Conservation (phyloP, 768 basidiomycete species). For the Omphalotus guepiniiformis region DNA sequence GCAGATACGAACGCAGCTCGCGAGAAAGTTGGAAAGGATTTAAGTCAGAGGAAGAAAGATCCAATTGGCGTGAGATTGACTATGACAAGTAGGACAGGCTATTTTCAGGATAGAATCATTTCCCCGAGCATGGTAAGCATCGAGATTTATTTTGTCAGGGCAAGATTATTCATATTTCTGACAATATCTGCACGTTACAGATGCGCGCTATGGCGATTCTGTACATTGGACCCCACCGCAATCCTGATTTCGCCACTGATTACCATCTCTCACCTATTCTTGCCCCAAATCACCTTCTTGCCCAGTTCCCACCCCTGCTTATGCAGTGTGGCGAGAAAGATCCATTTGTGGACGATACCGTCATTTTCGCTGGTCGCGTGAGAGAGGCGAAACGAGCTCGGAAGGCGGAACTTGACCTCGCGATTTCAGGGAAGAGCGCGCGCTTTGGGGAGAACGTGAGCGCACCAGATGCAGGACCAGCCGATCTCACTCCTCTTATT, state of each 20-base stretch:
- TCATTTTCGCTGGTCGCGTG: conserved; percentile 94
- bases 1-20: conserved; percentile 43
- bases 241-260: conserved; percentile 93
- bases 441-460: conserved; percentile 65
- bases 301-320: conserved; percentile 89
- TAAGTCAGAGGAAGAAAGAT: conserved; percentile 34
- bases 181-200: conserved; percentile 37
- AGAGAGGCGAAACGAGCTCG: conserved; percentile 89
- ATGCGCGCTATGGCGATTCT: conserved; percentile 99
- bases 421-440: conserved; percentile 56
- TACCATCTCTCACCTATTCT: conserved; percentile 96
- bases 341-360: conserved; percentile 95
- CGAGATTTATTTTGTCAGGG: neutral
- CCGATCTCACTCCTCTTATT: conserved; percentile 24
- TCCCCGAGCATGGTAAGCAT: conserved; percentile 89
- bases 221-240: conserved; percentile 90
- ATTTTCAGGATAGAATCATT: conserved; percentile 91
- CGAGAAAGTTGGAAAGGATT: conserved; percentile 27
- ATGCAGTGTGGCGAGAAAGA: conserved; percentile 91
- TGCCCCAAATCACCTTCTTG: conserved; percentile 76
- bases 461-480: conserved; percentile 31
- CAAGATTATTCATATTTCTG: too few relatives aligned
- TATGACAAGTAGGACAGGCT: conserved; percentile 93
- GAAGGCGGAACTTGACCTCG: conserved; percentile 65
- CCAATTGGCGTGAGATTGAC: conserved; percentile 85